Conservation (phyloP, 78 protist species). For the Dictyostelium firmibasis region DNA sequence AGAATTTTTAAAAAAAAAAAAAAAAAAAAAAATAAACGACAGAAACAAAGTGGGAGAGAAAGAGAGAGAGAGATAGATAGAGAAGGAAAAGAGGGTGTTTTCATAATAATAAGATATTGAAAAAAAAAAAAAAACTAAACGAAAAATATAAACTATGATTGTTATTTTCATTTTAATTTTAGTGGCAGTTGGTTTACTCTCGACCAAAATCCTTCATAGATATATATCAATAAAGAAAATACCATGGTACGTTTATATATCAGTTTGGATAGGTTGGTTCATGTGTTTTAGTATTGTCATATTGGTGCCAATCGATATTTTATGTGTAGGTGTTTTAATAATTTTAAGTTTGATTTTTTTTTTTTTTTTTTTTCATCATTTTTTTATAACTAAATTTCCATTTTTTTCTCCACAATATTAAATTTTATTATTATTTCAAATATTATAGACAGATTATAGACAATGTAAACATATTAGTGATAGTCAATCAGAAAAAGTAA, state of each 20-base stretch:
- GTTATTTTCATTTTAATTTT: not conserved
- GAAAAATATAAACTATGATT: not conserved
- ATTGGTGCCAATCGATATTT: conserved; percentile 59
- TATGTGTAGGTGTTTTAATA: conserved; percentile 2
- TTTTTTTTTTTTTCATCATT: not conserved
- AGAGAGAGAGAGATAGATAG: no score
- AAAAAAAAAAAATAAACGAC: no score
- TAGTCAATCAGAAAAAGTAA: not conserved
- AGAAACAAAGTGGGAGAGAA: no score
- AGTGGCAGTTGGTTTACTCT: conserved; percentile 9
- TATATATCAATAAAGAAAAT: conserved; percentile 55
- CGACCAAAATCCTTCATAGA: conserved; percentile 53
- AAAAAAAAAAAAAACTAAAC: not conserved
- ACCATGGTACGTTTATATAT: conserved; percentile 56
- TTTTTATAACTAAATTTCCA: no score
- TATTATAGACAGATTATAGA: conserved; percentile 30
- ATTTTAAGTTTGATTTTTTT: no score
- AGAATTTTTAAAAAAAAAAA: no score
- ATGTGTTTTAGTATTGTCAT: conserved; percentile 59
- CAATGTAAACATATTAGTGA: not conserved
- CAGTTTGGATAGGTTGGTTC: conserved; percentile 79
- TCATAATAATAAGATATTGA: no score
- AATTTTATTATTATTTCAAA: not conserved
- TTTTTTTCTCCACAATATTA: no score
- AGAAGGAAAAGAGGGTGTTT: no score